Base-by-base conservation (phyloP, 2,329 filamentous ascomycete genomes). In the Penicillium sp. region DNA sequence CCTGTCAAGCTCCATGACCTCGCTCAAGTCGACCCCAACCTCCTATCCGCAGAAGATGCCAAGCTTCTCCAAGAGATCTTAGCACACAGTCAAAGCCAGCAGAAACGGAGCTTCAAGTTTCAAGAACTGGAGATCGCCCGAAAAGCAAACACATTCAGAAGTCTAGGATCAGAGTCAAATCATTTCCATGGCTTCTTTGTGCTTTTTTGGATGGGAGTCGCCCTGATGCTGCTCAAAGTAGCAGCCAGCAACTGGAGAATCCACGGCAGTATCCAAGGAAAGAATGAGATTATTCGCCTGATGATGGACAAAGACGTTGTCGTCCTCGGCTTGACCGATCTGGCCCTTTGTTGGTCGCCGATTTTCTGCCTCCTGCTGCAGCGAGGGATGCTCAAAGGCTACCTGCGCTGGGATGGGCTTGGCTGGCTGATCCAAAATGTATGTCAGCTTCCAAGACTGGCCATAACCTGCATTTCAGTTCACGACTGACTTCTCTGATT, bases 111-210 rank as follows among this genome's bases (percentile, higher is more conserved):
- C 21, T 69, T 65, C 31, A 71, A 71, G 13, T 74, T 82, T 43
- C 71, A 79, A 52, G 79, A 88, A 64, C 75, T 90, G 43, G 83
- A 90, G 48, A 92, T 92, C 67, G 91, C 87, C 0, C 79, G 83
- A 22, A 86, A 87, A 57, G 89, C 91, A 64, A 89, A 87, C 5
- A 81, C 86, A 0, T 92, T 92, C 69, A 85, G 89, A 60, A 92
- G 91, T 65, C 79, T 81, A 5, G 75, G 76, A 1, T 83, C 84
- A 2, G 81, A 83, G 3, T 85, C 86, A 45, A 90, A 86, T 40
- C 86, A 86, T 0, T 92, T 92, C 64, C 85, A 89, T 67, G 90
- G 90, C 29, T 92, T 92, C 75, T 92, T 90, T 66, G 89, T 86
- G 0, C 77, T 93, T 0, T 91, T 91, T 70, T 92, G 90, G 69